A percentile compares a stretch with the other conserved stretches of the same genome.
phyloP scores from a whole-genome alignment of 352 stramenopile genomes.

The Globisporangium nagaii region DNA sequence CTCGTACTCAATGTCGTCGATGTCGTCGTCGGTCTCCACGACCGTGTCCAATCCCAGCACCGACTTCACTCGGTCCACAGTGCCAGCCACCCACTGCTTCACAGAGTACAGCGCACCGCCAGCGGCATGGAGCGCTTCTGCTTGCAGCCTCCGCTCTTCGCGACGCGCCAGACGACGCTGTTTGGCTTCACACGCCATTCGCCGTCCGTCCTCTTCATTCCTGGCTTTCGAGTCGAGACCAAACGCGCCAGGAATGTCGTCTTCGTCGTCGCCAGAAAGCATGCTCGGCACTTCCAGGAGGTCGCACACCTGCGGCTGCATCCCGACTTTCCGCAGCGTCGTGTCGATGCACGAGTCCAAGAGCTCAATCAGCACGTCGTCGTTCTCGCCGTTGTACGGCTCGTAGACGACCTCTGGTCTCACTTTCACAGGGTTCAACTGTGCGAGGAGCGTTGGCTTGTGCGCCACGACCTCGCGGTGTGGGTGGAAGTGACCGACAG shows the following conservation, averaged over 20 bases:
- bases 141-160: conserved; percentile 20
- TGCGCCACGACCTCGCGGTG: conserved; percentile 41
- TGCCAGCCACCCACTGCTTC: conserved; percentile 2
- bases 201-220: conserved; percentile 55
- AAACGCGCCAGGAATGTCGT: neutral
- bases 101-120: conserved; percentile 10
- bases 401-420: conserved; percentile 30
- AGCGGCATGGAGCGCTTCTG: conserved; percentile 14
- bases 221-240: conserved; percentile 15
- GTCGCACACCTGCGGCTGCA: conserved; percentile 42
- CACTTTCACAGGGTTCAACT: conserved; percentile 21
- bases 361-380: conserved; percentile 50
- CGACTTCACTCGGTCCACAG: conserved; percentile 20
- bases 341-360: conserved; percentile 51
- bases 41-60: conserved; percentile 33
- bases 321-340: conserved; percentile 33
- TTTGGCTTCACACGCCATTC: conserved; percentile 61
- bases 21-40: conserved; percentile 32
- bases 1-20: conserved; percentile 67
- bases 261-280: conserved; percentile 2
- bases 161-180: conserved; percentile 31
- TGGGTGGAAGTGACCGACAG: conserved; percentile 47
- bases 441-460: conserved; percentile 27
- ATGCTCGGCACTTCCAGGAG: conserved; percentile 35
- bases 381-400: conserved; percentile 38